Percentiles rank a stretch among this genome's conserved stretches.
Evolutionary conservation across 108 stramenopile species (phyloP).

Genomic region (Seminavis robusta): DNA sequence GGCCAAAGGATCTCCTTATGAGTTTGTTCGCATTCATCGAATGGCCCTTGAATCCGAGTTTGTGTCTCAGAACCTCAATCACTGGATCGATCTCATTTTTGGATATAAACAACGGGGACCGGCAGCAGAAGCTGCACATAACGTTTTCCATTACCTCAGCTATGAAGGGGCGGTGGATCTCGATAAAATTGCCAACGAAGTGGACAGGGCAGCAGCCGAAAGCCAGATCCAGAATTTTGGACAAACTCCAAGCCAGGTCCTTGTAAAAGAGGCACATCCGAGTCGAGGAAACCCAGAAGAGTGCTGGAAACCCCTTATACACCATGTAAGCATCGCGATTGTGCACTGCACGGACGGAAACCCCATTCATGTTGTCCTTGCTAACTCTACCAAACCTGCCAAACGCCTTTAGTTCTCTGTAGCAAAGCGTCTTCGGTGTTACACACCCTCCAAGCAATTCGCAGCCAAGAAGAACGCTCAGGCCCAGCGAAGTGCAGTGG

Average conservation of each 20-base stretch:
- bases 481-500: no score
- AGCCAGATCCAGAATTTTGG: conserved; percentile 97
- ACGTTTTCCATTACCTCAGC: conserved; percentile 94
- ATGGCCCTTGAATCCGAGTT: conserved; percentile 93
- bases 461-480: conserved; percentile 23
- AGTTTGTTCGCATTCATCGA: conserved; percentile 90
- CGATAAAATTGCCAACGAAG: conserved; percentile 86
- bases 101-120: conserved; percentile 92
- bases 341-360: no score
- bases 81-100: conserved; percentile 97
- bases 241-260: conserved; percentile 92
- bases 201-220: conserved; percentile 81
- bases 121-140: conserved; percentile 79
- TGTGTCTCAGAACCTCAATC: conserved; percentile 83
- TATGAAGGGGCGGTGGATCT: conserved; percentile 98
- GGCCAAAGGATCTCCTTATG: conserved; percentile 88
- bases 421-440: conserved; percentile 40
- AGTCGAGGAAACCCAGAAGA: conserved; percentile 38
- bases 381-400: no score
- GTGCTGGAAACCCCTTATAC: conserved; percentile 50
- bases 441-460: conserved; percentile 74
- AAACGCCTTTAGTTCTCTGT: conserved; percentile 20
- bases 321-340: conserved; percentile 34
- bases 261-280: conserved; percentile 67
- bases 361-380: no score